Percentiles rank a stretch among this genome's conserved stretches.
phyloP scores from a whole-genome alignment of 2,329 filamentous ascomycete genomes.

The Scopulariopsis brevicaulis region DNA sequence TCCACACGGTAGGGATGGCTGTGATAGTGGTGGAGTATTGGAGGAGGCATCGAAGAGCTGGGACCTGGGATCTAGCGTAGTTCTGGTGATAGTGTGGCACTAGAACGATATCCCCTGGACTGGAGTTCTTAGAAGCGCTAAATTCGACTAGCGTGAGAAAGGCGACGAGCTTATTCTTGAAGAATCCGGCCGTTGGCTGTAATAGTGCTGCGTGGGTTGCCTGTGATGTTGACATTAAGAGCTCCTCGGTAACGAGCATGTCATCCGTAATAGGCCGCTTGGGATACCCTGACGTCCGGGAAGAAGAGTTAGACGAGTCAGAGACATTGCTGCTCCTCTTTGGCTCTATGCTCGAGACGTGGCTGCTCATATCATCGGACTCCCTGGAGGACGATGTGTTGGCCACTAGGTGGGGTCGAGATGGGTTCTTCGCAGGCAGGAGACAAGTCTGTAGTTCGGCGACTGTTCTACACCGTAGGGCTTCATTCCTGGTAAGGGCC shows the following conservation, averaged over 20 bases:
- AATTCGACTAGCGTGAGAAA: constrained; percentile 25
- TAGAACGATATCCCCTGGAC: constrained; percentile 16
- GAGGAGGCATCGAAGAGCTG: constrained; percentile 24
- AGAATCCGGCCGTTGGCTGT: constrained; percentile 34
- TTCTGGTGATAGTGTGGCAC: constrained; percentile 24
- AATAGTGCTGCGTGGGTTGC: constrained; percentile 30
- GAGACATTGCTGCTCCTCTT: constrained; percentile 6
- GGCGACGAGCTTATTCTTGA: constrained; percentile 36
- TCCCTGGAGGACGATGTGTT: constrained; percentile 1
- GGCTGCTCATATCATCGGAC: constrained; percentile 7
- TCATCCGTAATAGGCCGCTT: constrained; percentile 3
- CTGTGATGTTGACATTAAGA: constrained; percentile 25
- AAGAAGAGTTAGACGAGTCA: not conserved
- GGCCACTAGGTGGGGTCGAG: not conserved
- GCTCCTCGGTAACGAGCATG: constrained; percentile 17
- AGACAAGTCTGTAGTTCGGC: constrained; percentile 31
- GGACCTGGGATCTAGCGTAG: constrained; percentile 27
- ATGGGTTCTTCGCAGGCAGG: constrained; percentile 12
- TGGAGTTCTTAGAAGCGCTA: not conserved
- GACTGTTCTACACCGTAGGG: constrained; percentile 28
- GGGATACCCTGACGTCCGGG: not conserved
- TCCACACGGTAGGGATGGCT: constrained; percentile 33
- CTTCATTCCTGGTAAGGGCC: constrained; percentile 23
- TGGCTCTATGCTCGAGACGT: constrained; percentile 8
- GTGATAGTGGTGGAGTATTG: constrained; percentile 14